A percentile compares a stretch with the other conserved stretches of the same genome.
Evolutionary conservation across 257 asterid genomes (phyloP).

Genomic region (Lycium ferocissimum): DNA sequence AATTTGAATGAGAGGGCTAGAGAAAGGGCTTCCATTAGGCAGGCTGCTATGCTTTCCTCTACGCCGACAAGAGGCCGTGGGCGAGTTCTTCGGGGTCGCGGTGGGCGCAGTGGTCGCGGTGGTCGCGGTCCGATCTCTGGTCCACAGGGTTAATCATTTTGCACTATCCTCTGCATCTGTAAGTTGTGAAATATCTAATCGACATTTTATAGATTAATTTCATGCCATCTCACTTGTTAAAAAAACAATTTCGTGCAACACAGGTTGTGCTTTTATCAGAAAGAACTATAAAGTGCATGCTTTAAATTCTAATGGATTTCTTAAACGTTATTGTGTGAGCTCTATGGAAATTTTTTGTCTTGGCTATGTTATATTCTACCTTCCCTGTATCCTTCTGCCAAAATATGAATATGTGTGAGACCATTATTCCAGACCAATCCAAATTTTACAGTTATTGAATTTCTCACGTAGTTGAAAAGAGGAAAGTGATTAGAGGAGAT

Average conservation of each 20-base stretch:
- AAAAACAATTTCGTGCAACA: constrained; percentile 5
- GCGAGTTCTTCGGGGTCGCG: constrained; percentile 66
- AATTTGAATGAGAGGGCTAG: constrained; percentile 73
- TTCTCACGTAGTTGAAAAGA: not conserved
- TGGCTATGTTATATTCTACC: not conserved
- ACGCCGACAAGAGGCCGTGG: constrained; percentile 65
- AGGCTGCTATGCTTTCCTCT: constrained; percentile 53
- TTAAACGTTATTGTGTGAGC: not conserved
- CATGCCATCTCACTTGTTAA: not conserved
- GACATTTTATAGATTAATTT: constrained; percentile 1
- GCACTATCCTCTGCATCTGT: constrained; percentile 3
- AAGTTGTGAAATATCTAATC: not conserved
- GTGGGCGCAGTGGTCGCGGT: constrained; percentile 62
- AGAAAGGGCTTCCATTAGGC: constrained; percentile 59
- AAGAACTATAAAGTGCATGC: not conserved
- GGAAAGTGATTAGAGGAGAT: not conserved
- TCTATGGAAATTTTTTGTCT: not conserved
- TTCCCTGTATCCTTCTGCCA: not conserved
- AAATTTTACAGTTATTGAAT: not conserved
- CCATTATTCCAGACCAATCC: not conserved
- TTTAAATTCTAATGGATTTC: not conserved
- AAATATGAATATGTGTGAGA: not conserved
- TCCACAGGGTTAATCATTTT: constrained; percentile 24
- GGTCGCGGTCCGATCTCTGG: constrained; percentile 62
- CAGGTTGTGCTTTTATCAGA: constrained; percentile 23